A percentile compares a stretch with the other conserved stretches of the same genome.
These are phyloP conservation scores for Irpex lacteus DNA, from an alignment of 1,284 basidiomycete species.

Conservation along the genomic window DNA sequence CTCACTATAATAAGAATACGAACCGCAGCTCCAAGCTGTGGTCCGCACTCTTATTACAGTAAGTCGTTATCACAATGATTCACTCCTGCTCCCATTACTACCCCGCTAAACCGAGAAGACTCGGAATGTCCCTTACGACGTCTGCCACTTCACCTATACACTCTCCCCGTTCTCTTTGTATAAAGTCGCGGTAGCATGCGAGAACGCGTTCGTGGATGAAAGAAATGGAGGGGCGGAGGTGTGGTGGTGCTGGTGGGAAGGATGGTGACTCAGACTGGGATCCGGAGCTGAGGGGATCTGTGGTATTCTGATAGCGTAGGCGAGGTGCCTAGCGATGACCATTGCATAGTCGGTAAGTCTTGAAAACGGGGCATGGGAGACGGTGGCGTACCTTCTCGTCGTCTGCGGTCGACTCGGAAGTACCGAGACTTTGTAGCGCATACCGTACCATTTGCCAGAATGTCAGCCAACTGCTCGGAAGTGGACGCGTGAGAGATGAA, in stretches of 20 bases:
- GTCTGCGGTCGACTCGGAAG: neutral
- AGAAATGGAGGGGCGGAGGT: slow-evolving; percentile 19
- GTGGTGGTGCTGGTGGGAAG: slow-evolving; percentile 21
- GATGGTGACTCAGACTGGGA: neutral
- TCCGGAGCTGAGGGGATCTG: too few species aligned
- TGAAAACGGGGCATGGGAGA: too few species aligned
- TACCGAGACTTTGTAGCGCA: slow-evolving; percentile 13
- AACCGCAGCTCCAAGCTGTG: too few species aligned
- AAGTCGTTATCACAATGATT: too few species aligned
- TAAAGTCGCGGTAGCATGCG: slow-evolving; percentile 23
- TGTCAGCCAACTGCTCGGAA: slow-evolving; percentile 24
- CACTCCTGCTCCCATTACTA: too few species aligned
- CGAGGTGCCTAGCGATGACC: neutral
- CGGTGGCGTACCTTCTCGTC: neutral
- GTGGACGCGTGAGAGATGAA: neutral
- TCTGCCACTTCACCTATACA: slow-evolving; percentile 9
- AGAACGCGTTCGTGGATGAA: slow-evolving; percentile 18
- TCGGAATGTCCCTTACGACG: neutral
- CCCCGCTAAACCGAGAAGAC: too few species aligned
- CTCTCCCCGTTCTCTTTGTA: slow-evolving; percentile 18
- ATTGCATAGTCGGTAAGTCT: neutral
- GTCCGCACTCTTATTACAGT: too few species aligned
- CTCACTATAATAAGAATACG: too few species aligned
- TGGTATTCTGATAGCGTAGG: neutral
- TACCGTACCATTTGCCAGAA: slow-evolving; percentile 31